Conservation (phyloP, 78 protist species). For the Chrysochromulina tobinii region DNA sequence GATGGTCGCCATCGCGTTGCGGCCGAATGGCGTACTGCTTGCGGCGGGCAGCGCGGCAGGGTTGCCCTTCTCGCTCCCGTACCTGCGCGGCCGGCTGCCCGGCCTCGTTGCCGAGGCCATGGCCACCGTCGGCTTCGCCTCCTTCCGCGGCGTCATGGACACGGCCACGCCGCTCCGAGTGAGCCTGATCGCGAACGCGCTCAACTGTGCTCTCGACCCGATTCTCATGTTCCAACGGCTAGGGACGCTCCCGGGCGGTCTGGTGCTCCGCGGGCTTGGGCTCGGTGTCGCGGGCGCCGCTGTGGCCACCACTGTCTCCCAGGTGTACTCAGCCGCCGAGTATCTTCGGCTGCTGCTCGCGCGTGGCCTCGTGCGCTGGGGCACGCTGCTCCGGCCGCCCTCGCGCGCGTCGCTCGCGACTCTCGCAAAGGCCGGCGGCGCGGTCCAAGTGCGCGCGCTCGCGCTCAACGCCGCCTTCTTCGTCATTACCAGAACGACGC, state of each 20-base stretch:
- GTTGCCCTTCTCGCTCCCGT: neutral
- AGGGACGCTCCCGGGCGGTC: too few relatives aligned
- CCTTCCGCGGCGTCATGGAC: neutral
- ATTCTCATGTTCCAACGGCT: neutral
- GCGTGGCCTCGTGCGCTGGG: neutral
- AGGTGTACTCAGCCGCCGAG: neutral
- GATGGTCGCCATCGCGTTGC: too few relatives aligned
- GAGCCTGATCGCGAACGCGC: neutral
- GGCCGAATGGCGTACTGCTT: neutral
- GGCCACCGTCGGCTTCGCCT: neutral
- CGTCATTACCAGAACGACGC: neutral
- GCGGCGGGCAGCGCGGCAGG: neutral
- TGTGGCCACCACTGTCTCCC: neutral
- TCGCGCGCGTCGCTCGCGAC: neutral
- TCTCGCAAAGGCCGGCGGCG: neutral
- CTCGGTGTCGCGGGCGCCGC: neutral
- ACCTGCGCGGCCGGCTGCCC: neutral
- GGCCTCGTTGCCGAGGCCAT: constrained; percentile 1
- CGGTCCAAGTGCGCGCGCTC: neutral
- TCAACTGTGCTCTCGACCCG: neutral
- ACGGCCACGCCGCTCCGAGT: neutral
- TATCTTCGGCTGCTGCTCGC: neutral
- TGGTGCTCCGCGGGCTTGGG: neutral
- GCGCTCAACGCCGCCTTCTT: neutral
- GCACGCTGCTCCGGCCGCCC: neutral